Conservation (phyloP, 306 rosid genomes). For the Cucurbita ficifolia region DNA sequence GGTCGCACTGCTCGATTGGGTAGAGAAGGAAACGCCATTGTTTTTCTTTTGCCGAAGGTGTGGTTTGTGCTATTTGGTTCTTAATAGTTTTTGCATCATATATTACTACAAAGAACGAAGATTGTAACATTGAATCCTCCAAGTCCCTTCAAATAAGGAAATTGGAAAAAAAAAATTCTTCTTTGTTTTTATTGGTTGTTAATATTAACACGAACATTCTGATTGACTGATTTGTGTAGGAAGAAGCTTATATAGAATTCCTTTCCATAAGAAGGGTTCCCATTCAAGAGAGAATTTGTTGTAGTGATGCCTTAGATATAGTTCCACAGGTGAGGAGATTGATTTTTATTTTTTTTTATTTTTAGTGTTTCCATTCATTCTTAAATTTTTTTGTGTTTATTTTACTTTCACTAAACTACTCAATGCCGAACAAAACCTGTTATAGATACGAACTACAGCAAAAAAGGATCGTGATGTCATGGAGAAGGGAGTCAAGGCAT, state of each 20-base stretch:
- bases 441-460: conserved; percentile 59
- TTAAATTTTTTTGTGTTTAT: neutral
- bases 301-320: conserved; percentile 51
- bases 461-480: conserved; percentile 77
- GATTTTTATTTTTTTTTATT: neutral
- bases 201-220: neutral
- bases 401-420: neutral
- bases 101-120: neutral
- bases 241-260: conserved; percentile 76
- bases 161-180: neutral
- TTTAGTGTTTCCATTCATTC: neutral
- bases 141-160: conserved; percentile 1
- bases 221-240: conserved; percentile 25
- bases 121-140: neutral
- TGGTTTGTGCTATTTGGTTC: neutral
- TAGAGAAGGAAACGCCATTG: conserved; percentile 72
- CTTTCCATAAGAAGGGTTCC: conserved; percentile 58
- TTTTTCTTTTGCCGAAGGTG: conserved; percentile 86
- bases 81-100: neutral
- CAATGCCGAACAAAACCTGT: neutral
- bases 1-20: conserved; percentile 98
- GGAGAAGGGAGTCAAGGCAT: conserved; percentile 84
- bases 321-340: conserved; percentile 46
- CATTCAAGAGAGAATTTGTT: conserved; percentile 44
- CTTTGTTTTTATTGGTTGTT: neutral